Base-by-base conservation (phyloP, 23 red algal species). In the Gracilaria gracilis region DNA sequence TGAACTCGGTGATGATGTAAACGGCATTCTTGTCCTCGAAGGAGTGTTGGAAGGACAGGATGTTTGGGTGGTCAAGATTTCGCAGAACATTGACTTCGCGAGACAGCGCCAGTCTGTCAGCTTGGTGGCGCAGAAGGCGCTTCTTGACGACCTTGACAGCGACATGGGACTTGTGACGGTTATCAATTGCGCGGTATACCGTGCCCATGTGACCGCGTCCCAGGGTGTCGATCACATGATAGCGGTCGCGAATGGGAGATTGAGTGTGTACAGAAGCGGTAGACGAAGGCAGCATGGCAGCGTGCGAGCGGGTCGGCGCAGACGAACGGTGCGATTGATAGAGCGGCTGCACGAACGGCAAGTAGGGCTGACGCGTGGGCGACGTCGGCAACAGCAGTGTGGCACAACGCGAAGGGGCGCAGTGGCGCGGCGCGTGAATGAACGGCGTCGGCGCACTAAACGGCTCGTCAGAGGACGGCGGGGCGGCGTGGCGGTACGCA, bases 1-100 rank as follows among this genome's bases (percentile, higher is more conserved):
- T 69, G 33, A 79, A 84, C 27, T 93, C 90, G 67, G 72, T 85
- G 67, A 84, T 66, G 23, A 93, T 82, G 37, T 93, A 93, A 33
- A 93, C 73, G 38, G 39, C 35, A 19, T 79, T 20, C 1, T 49
- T 33, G 61, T 93, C 78, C 24, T 93, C 90, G 34, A 93, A 80
- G 20, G 90, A 65, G 25, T 93, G 62, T 15, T 29, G 53, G 47
- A 93, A 79, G 50, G 53, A 55, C 29, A 93, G 62, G 36, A 93
- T 86, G 67, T 70, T 38, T 2, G 80, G 81, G 29, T 93, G 90
- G 15, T 55, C 55, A 40, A 72, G 59, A 21, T 72, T 67, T 12
- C 24, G 44, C 19, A 75, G 80, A 25, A 93, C 78, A 8, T 50
- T 61, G 54, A 93, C 38, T 66, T 93, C 90, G 27, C 90, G 80